Evolutionary conservation across 2,329 filamentous ascomycete genomes (phyloP).

Genomic region (Fusarium torulosum): DNA sequence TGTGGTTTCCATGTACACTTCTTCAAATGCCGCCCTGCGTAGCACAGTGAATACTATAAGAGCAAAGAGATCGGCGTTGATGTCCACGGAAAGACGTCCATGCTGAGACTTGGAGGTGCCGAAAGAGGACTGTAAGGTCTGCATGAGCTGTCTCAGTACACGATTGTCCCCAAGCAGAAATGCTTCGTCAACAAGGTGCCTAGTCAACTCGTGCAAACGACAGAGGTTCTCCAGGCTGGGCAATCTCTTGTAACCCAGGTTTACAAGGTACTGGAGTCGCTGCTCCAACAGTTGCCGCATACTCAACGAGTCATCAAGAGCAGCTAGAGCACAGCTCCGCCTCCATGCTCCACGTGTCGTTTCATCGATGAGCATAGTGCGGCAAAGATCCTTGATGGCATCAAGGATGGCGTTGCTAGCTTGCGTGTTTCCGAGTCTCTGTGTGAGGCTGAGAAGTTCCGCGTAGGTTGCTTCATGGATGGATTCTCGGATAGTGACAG

Average conservation of each 20-base stretch:
- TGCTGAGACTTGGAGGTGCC: not conserved
- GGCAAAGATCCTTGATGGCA: conserved; percentile 17
- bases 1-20: conserved; percentile 37
- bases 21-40: conserved; percentile 33
- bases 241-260: not conserved
- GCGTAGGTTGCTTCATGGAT: conserved; percentile 28
- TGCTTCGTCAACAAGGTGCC: not conserved
- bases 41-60: conserved; percentile 32
- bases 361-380: conserved; percentile 11
- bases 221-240: not conserved
- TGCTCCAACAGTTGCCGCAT: conserved; percentile 4
- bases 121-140: not conserved
- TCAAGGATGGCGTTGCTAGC: conserved; percentile 6
- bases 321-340: conserved; percentile 2
- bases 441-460: conserved; percentile 23
- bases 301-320: not conserved
- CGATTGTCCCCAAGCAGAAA: not conserved
- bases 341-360: not conserved
- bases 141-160: not conserved
- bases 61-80: conserved; percentile 35
- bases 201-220: not conserved
- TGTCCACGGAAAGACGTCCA: conserved; percentile 3
- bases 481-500: conserved; percentile 21
- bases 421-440: conserved; percentile 12
- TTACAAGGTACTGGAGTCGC: not conserved